Evolutionary conservation across 2,329 filamentous ascomycete species (phyloP), one percentile per base, ranked within the genome.

Genomic region (Talaromyces sp.): DNA sequence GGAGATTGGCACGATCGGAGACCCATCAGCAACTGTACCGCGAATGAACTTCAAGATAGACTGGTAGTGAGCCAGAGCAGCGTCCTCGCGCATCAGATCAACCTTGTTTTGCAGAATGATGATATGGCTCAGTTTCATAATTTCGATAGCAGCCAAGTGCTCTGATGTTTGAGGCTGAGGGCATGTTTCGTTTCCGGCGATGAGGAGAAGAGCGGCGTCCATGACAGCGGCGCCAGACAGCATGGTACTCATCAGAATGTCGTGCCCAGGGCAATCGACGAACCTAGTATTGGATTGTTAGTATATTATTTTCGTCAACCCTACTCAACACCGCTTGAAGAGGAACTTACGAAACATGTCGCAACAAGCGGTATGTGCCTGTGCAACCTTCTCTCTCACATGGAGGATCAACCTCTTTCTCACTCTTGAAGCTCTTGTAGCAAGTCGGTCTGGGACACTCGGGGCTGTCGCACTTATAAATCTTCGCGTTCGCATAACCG

Each of bases 221-320:
- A 99, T 99, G 85, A 99, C 94, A 65, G 94, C 94, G 70, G 94
- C 94, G 73, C 94, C 94, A 73, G 94, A 99, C 83, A 99, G 88
- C 94, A 99, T 99, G 70, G 94, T 99, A 80, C 93, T 97, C 94
- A 99, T 99, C 77, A 99, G 92, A 92, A 99, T 99, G 81, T 99
- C 94, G 90, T 99, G 94, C 78, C 94, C 94, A 60, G 94, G 94
- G 83, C 94, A 97, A 79, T 97, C 94, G 68, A 97, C 94, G 76
- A 97, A 99, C 17, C 91, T 93, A 67, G 7, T 7, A 54, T 35
- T 24, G 24, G 12, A 19, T 8, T n/a, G n/a, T 65, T 61, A 60
- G 32, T 31, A 35, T 11, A 14, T 35, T 35, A 32, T n/a, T 52
- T 29, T 29, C 12, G 2, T 24, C 1, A 10, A 52, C 27, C 7